A percentile compares a stretch with the other conserved stretches of the same genome.
These are phyloP conservation scores for Poa annua DNA, from an alignment of 176 grass and related monocot genomes.

Conservation along the genomic window DNA sequence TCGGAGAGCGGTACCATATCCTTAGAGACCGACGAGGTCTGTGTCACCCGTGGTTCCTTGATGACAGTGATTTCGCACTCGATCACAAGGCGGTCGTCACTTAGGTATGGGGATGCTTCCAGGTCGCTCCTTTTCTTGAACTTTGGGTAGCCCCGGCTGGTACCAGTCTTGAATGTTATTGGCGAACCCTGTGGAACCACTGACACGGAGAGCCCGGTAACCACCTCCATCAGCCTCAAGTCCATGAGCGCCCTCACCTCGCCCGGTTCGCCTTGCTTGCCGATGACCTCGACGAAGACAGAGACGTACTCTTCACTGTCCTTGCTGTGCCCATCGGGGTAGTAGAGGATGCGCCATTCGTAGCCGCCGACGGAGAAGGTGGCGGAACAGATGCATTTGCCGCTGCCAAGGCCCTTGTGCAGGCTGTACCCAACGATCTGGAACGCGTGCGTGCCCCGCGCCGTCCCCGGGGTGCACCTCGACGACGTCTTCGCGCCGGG, in stretches of 20 bases:
- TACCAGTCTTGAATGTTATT: neutral
- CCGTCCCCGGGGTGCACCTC: neutral
- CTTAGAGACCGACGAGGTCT: neutral
- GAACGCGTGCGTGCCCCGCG: neutral
- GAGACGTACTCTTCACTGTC: neutral
- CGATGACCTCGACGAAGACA: neutral
- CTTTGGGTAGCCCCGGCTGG: neutral
- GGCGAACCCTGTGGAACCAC: neutral
- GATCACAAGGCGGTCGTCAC: neutral
- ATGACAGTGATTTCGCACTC: neutral
- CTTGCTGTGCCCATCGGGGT: neutral
- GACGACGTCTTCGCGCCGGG: neutral
- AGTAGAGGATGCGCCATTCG: neutral
- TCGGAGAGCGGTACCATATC: neutral
- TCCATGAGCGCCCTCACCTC: neutral
- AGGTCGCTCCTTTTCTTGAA: neutral
- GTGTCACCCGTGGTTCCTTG: neutral
- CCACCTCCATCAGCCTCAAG: neutral
- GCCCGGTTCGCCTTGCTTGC: neutral
- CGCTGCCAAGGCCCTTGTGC: neutral
- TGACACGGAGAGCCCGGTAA: neutral
- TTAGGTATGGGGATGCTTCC: neutral
- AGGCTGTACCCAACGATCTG: neutral
- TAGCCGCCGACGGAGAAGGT: neutral
- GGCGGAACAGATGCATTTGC: neutral